Evolutionary conservation across 805 yeast species (phyloP), one percentile per base, ranked within the genome.

Genomic region (Starmerella floris): DNA sequence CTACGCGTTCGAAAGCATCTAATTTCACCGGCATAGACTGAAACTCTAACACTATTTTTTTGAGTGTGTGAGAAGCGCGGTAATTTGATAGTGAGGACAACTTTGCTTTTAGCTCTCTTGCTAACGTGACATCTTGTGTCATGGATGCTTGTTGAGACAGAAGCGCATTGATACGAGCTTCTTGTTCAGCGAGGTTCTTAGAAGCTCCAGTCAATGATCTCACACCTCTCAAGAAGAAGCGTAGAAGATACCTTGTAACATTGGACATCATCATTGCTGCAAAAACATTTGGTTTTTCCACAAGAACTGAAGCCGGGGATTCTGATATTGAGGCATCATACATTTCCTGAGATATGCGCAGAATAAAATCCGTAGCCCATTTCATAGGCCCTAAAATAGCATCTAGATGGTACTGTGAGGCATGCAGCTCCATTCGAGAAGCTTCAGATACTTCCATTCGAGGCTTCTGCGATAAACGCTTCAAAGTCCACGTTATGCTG

Each of bases 281-380:
- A 15, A 59, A 58, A 4, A 66, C 43, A 23, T 49, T 51, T 4
- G 48, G 36, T 22, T 31, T n/a, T 22, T 39, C 40, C 15, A 32
- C 31, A 3, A n/a, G 11, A 15, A 22, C 31, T 17, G 46, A 40
- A 1, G 40, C 45, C 1, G 42, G 37, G 2, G 23, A 20, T 4
- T 20, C 36, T 5, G 51, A 44, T 4, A 48, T 40, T 9, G 55
- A 44, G 0, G 57, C 56, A 33, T 54, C 39, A 30, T 56, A 58
- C 43, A 64, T 68, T 50, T 88, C 94, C 58, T 87, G 94, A 42
- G 77, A 73, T 32, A 83, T 57, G 48, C 73, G 76, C 1, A 79
- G 74, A 42, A 83, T 67, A 46, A 83, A 73, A 56, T 85, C 95
- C 26, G 83, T 71, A 51, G 83, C 72, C 95, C 96, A 88, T 53